Percentiles rank a stretch among this genome's conserved stretches.
phyloP scores from a whole-genome alignment of 225 moss, liverwort and hornwort species.

The Polytrichum formosum region DNA sequence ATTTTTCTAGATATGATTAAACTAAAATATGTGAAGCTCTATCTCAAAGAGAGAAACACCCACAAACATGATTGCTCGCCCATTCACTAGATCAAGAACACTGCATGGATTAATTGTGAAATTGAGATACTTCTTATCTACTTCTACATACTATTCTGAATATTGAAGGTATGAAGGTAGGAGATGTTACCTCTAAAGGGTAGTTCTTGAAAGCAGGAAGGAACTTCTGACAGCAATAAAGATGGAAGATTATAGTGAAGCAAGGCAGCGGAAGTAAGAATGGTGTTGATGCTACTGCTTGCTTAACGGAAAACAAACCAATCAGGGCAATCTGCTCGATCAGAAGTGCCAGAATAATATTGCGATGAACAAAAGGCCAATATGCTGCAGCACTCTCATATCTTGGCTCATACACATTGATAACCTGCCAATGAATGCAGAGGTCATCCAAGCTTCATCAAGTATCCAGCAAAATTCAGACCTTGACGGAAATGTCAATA shows the following conservation, averaged over 20 bases:
- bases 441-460: neutral
- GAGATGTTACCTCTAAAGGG: slow-evolving; percentile 55
- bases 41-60: neutral
- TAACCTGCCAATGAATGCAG: slow-evolving; percentile 34
- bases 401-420: slow-evolving; percentile 71
- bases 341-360: slow-evolving; percentile 61
- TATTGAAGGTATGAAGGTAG: neutral
- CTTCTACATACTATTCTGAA: neutral
- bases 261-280: slow-evolving; percentile 71
- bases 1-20: neutral
- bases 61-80: neutral
- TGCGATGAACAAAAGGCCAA: slow-evolving; percentile 77
- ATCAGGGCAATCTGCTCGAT: slow-evolving; percentile 66
- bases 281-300: slow-evolving; percentile 65
- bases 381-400: slow-evolving; percentile 71
- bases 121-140: neutral
- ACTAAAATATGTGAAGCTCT: neutral
- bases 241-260: slow-evolving; percentile 61
- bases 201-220: slow-evolving; percentile 54
- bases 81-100: neutral
- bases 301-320: slow-evolving; percentile 72
- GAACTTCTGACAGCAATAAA: slow-evolving; percentile 62
- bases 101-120: neutral
- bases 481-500: neutral
- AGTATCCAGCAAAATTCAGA: neutral